These are phyloP conservation scores for Termitomyces sp. DNA, from an alignment of 768 basidiomycete genomes.

Conservation along the genomic window DNA sequence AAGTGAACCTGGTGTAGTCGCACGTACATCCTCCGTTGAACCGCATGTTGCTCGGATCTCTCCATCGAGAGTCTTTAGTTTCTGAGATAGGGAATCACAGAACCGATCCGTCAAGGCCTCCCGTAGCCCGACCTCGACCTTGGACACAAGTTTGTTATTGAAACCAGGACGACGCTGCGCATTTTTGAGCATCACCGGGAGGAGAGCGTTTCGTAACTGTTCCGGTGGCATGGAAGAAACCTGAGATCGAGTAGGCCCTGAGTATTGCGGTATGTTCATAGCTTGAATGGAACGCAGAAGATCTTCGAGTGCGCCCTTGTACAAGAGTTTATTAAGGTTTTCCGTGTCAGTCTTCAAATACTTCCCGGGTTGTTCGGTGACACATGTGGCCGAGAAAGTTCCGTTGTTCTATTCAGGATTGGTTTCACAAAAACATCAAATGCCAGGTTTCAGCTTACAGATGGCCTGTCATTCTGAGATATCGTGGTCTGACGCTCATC, in stretches of 20 bases:
- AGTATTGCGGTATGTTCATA: not conserved
- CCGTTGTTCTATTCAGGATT: not conserved
- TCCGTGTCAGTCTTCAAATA: not conserved
- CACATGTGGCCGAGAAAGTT: not conserved
- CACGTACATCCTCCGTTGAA: not conserved
- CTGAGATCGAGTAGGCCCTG: not conserved
- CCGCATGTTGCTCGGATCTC: slow-evolving; percentile 4
- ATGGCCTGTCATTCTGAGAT: not conserved
- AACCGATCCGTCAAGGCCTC: slow-evolving; percentile 20
- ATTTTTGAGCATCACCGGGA: slow-evolving; percentile 16
- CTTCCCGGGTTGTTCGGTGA: not conserved
- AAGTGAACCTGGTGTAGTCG: slow-evolving; percentile 1
- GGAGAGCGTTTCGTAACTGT: slow-evolving; percentile 6
- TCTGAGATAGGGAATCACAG: slow-evolving; percentile 18
- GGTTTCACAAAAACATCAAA: not conserved
- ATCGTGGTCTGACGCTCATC: not conserved
- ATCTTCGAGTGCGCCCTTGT: not conserved
- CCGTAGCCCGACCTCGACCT: slow-evolving; percentile 9
- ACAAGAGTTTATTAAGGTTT: not conserved
- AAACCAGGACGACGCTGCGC: slow-evolving; percentile 9
- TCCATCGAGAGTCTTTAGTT: slow-evolving; percentile 11
- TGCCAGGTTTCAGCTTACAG: not conserved
- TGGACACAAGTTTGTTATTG: not conserved
- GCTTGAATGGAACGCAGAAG: slow-evolving; percentile 2
- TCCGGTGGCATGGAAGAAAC: not conserved